Base-by-base conservation (phyloP, 2,329 filamentous ascomycete species). In the Gnomoniopsis sp. region DNA sequence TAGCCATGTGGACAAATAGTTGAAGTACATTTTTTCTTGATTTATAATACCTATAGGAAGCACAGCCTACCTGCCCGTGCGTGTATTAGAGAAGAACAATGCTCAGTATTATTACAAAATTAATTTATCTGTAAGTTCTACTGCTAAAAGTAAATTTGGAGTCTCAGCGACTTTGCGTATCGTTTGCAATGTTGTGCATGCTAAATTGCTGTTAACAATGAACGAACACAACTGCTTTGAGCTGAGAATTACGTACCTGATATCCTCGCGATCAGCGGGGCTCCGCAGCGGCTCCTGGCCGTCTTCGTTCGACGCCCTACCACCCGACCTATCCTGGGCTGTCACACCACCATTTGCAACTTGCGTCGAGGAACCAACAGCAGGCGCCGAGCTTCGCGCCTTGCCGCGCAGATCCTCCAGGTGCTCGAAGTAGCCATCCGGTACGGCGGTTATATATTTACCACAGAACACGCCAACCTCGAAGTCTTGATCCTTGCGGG, bases 391-490 rank as follows among this genome's bases (percentile, higher is more conserved):
- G 73, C 89, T 89, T 63, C 82, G 79, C 62, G 84, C 88, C 71
- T 90, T 87, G 49, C 88, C 89, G 55, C 90, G 81, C 19, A 92
- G 74, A 59, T 81, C 77, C 73, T 90, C 88, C 6, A 96, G 79
- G 67, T 91, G 90, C 64, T 90, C 85, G 65, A 97, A 95, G 75
- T 97, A 97, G 41, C 83, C 87, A 7, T 87, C 82, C 1, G 88
- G 84, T 1, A 97, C 89, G 0, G 86, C 85, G 0, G 93, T 97
- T 62, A 90, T 81, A 73, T 97, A 97, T 63, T 87, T 85, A 49
- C 93, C 93, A 69, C 87, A 91, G 77, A 98, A 97, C 10, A 97
- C 93, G 55, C 93, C 93, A 2, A 96, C 87, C 70, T 98, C 93
- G 65, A 97, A 97, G 66, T 83, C 70, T 38, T 74, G 71, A 36